These are phyloP conservation scores for Spiromastix sp. DNA, from an alignment of 2,329 filamentous ascomycete genomes.

Conservation along the genomic window DNA sequence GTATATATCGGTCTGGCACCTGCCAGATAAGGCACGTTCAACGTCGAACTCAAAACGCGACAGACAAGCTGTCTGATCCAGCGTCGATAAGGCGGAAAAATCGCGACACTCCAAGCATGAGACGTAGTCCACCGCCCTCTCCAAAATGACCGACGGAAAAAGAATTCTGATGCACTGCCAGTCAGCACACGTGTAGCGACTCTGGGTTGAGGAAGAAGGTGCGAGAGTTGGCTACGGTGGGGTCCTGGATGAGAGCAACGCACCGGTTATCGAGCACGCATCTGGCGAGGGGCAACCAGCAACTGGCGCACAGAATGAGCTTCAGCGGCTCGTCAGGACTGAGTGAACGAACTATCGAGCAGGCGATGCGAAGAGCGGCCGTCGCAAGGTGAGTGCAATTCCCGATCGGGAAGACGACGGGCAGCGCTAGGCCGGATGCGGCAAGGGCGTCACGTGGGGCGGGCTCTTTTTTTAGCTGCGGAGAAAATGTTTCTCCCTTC, in stretches of 20 bases:
- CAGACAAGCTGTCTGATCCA: slow-evolving; percentile 23
- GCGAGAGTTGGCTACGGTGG: slow-evolving; percentile 1
- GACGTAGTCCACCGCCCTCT: slow-evolving; percentile 15
- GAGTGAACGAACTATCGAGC: neutral
- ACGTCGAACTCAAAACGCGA: slow-evolving; percentile 24
- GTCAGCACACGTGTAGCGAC: slow-evolving; percentile 6
- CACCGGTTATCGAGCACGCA: too few relatives aligned
- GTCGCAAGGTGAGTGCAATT: slow-evolving; percentile 9
- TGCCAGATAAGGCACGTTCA: too few relatives aligned
- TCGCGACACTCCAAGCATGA: slow-evolving; percentile 24
- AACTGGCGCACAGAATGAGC: slow-evolving; percentile 2
- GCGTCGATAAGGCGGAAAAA: slow-evolving; percentile 20
- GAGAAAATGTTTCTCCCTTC: slow-evolving; percentile 2
- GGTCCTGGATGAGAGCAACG: too few relatives aligned
- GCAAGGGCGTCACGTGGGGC: slow-evolving; percentile 7
- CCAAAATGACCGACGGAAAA: slow-evolving; percentile 3
- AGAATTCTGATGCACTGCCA: slow-evolving; percentile 2
- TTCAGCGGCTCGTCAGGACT: neutral
- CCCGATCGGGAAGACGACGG: slow-evolving; percentile 7
- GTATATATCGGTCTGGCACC: too few relatives aligned
- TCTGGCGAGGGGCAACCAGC: slow-evolving; percentile 6
- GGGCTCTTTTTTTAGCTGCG: slow-evolving; percentile 6
- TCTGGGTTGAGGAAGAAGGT: neutral
- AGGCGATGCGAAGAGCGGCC: neutral
- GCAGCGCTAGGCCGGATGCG: slow-evolving; percentile 6